phyloP scores from a whole-genome alignment of 1,139 yeast genomes.

The Hansenula sp. region DNA sequence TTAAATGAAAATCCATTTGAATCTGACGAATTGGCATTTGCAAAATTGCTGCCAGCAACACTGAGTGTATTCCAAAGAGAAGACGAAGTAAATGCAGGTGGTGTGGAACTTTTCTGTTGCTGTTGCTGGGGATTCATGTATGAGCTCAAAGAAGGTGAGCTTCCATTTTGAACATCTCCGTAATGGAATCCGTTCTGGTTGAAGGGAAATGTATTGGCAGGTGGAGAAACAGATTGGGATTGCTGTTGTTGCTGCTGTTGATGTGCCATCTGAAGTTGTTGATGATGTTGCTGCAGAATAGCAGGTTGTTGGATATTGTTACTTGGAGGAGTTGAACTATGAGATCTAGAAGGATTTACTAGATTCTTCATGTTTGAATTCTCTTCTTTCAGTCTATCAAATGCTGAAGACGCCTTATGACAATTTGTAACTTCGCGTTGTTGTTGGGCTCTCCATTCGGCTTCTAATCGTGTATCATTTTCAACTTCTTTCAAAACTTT shows the following conservation, averaged over 20 bases:
- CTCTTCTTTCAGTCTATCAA: conserved; percentile 10
- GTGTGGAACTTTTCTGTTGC: conserved; percentile 4
- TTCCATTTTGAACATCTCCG: not conserved
- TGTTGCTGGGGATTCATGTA: conserved; percentile 1
- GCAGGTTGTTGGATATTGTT: not conserved
- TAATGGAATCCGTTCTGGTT: not conserved
- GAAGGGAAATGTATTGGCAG: not conserved
- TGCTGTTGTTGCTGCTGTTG: not conserved
- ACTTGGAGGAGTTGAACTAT: conserved; percentile 3
- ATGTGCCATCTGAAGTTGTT: not conserved
- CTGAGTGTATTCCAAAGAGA: conserved; percentile 13
- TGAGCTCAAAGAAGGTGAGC: conserved; percentile 4
- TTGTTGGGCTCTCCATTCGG: conserved; percentile 31
- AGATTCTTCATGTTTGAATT: conserved; percentile 11
- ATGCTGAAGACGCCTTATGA: conserved; percentile 11
- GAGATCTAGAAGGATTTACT: conserved; percentile 2
- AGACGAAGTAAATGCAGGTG: conserved; percentile 3
- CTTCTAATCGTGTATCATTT: conserved; percentile 28
- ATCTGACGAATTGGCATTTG: not conserved
- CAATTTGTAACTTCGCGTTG: conserved; percentile 24
- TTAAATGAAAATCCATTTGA: conserved; percentile 5
- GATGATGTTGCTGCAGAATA: not conserved
- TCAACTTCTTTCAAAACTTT: conserved; percentile 25
- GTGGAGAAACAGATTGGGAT: not conserved
- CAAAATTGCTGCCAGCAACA: not conserved